Evolutionary conservation across 1,139 yeast species (phyloP).

Genomic region (Candida pseudoviswanathii): DNA sequence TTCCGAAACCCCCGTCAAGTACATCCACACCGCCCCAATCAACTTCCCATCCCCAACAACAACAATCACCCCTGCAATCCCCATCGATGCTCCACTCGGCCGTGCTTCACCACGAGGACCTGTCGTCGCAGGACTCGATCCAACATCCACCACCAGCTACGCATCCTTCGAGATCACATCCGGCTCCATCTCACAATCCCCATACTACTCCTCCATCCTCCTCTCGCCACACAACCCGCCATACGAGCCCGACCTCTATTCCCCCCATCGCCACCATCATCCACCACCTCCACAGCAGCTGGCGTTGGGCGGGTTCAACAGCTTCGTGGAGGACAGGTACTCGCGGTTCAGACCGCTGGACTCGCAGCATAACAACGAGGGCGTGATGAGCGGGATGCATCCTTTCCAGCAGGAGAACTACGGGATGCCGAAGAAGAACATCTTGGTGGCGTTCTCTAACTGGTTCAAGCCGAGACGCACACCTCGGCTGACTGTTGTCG

Average conservation of each 20-base stretch:
- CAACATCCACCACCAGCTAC: slow-evolving; percentile 1
- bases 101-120: no score
- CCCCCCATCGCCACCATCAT: neutral
- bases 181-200: slow-evolving; percentile 7
- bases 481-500: no score
- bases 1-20: neutral
- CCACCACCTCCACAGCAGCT: neutral
- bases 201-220: slow-evolving; percentile 6
- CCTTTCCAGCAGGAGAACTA: slow-evolving; percentile 35
- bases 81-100: no score
- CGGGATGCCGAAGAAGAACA: slow-evolving; percentile 9
- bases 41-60: slow-evolving; percentile 4
- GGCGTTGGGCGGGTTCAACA: slow-evolving; percentile 31
- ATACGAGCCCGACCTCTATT: slow-evolving; percentile 11
- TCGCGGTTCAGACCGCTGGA: slow-evolving; percentile 55
- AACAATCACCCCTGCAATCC: neutral
- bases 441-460: slow-evolving; percentile 13
- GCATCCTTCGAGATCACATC: slow-evolving; percentile 8
- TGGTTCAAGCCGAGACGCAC: slow-evolving; percentile 14
- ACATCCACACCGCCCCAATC: slow-evolving; percentile 10
- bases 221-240: slow-evolving; percentile 13
- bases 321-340: slow-evolving; percentile 53
- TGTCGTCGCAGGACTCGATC: no score
- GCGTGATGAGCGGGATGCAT: slow-evolving; percentile 39
- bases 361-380: slow-evolving; percentile 42